Conservation (phyloP, 257 asterid species). For the Solanum arcanum region DNA sequence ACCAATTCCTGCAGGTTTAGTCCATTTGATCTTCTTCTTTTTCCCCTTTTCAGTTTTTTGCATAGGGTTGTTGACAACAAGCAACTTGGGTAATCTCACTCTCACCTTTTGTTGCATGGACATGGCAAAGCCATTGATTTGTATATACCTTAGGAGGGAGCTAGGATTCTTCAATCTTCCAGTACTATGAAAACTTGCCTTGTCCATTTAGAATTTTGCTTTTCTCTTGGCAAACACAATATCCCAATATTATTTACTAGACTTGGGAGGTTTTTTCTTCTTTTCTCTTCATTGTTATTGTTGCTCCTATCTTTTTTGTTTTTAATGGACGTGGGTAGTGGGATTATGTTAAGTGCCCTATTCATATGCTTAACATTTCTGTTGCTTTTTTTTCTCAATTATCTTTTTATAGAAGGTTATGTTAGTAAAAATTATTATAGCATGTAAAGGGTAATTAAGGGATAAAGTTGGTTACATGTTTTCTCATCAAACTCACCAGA, state of each 20-base stretch:
- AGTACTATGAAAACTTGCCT: neutral
- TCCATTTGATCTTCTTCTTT: neutral
- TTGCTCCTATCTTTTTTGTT: neutral
- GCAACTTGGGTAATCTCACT: neutral
- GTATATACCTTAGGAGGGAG: neutral
- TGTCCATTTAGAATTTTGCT: neutral
- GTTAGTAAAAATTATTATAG: neutral
- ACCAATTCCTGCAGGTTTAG: neutral
- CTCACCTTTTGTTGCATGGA: slow-evolving; percentile 2
- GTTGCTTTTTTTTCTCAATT: neutral
- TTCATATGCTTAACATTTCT: neutral
- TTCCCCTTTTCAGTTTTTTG: neutral
- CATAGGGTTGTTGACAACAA: neutral
- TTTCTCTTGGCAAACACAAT: neutral
- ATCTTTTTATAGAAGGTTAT: neutral
- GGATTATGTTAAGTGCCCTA: neutral
- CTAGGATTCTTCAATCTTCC: neutral
- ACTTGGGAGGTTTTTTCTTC: neutral
- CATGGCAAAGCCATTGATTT: neutral
- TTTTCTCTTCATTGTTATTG: neutral
- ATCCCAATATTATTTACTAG: neutral
- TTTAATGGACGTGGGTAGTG: neutral
- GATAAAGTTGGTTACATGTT: neutral
- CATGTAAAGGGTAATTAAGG: neutral
- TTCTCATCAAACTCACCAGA: neutral